Percentiles rank a stretch among this genome's conserved stretches.
These are phyloP conservation scores for Glomus cerebriforme DNA, from an alignment of 192 early-diverging fungal species.

Conservation along the genomic window DNA sequence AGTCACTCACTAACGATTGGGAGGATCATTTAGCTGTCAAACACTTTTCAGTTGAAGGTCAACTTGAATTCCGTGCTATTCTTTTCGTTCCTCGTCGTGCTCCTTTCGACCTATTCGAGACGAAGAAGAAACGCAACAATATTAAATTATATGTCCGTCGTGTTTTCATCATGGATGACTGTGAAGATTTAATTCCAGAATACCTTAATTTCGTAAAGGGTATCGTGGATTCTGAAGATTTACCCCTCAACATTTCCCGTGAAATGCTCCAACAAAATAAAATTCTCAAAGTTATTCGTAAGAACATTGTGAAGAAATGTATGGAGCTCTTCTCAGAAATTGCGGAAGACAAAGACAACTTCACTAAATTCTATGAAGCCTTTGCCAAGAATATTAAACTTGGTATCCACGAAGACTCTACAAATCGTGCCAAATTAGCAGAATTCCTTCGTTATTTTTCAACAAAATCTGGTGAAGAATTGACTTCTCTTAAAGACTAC, in stretches of 20 bases:
- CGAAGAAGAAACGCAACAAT: constrained; percentile 99
- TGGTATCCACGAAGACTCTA: constrained; percentile 97
- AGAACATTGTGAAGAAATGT: constrained; percentile 99
- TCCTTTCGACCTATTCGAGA: constrained; percentile 98
- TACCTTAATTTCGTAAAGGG: constrained; percentile 99
- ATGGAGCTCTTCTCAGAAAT: constrained; percentile 98
- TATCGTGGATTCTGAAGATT: constrained; percentile 99
- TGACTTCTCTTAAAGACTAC: constrained; percentile 99
- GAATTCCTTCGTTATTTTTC: constrained; percentile 98
- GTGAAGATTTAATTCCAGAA: constrained; percentile 98
- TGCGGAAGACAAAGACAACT: constrained; percentile 98
- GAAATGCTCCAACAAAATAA: constrained; percentile 99
- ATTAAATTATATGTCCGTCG: constrained; percentile 99
- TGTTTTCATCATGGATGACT: constrained; percentile 99
- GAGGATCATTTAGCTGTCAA: constrained; percentile 97
- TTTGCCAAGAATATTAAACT: constrained; percentile 99
- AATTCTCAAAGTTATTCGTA: constrained; percentile 99
- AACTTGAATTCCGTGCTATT: constrained; percentile 99
- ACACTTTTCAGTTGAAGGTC: constrained; percentile 99
- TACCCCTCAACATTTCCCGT: constrained; percentile 99
- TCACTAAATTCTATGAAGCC: constrained; percentile 98
- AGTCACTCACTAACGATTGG: constrained; percentile 98
- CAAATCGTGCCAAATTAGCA: constrained; percentile 96
- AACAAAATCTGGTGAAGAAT: constrained; percentile 97
- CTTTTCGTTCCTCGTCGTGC: constrained; percentile 96